Evolutionary conservation across 2,329 filamentous ascomycete species (phyloP), one percentile per base, ranked within the genome.

Genomic region (Aureobasidium sp.): DNA sequence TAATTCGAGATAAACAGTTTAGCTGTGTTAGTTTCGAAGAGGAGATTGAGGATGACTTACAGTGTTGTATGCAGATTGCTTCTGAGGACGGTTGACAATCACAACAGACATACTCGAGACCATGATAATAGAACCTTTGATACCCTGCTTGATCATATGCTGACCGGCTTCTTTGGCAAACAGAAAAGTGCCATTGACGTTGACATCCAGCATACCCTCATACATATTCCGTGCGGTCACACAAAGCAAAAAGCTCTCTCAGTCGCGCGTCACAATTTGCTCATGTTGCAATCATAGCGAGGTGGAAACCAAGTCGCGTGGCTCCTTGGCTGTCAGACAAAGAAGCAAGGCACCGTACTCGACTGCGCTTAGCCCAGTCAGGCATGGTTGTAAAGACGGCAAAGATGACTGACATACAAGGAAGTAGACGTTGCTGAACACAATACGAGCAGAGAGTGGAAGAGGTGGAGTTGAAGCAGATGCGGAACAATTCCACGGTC

Each of bases 51-150:
- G 31, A 12, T 12, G 85, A 71, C 76, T 91, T 88, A 8, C 88
- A 89, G 62, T 90, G 81, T 60, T 48, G 31, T 60, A 60, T 5
- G 54, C 90, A 42, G 82, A 89, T 73, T 96, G 92, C 0, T 90
- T 90, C 74, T 96, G 91, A 8, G 92, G 92, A 5, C 96, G 87
- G 69, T 96, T 97, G 73, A 96, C 91, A 69, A 96, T 90, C 57
- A 86, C 77, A 35, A 90, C 91, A 42, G 88, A 92, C 90, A 96
- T 96, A 80, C 88, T 92, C 22, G 91, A 91, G 67, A 96, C 90
- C 74, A 96, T 92, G 77, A 96, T 90, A 74, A 97, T 92, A 39
- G 91, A 91, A 0, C 31, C 31, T 3, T 82, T 79, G 5, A 82
- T 79, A 70, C 91, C 85, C 70, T 89, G 84, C 70, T 85, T 85